Evolutionary conservation across 2,329 filamentous ascomycete species (phyloP).

Genomic region (Xylaria multiplex): DNA sequence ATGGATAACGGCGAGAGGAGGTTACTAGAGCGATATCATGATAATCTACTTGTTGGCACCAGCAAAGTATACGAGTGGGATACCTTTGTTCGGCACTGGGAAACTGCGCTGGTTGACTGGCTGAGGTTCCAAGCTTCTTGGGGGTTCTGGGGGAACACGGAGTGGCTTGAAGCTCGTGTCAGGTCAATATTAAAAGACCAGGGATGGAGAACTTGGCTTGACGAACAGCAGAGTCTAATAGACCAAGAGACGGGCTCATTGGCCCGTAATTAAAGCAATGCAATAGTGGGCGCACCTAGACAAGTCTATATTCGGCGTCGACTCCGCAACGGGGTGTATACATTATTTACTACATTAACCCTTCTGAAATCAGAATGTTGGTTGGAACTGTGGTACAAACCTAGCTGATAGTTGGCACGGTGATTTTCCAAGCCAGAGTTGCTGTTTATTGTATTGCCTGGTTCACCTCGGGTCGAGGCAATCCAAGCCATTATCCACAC

Average conservation of each 20-base stretch:
- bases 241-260: constrained; percentile 1
- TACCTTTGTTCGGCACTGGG: constrained; percentile 68
- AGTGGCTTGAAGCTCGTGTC: constrained; percentile 66
- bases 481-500: background rate
- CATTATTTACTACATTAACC: background rate
- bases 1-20: constrained; percentile 55
- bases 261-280: constrained; percentile 4
- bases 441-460: too few species aligned
- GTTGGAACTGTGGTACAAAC: background rate
- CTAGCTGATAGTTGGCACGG: background rate
- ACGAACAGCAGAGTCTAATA: constrained; percentile 28
- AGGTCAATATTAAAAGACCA: constrained; percentile 59
- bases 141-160: constrained; percentile 70
- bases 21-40: constrained; percentile 63
- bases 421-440: too few species aligned
- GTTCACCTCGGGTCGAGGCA: background rate
- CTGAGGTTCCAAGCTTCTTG: constrained; percentile 68
- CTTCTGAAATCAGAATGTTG: background rate
- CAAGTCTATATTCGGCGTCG: background rate
- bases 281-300: background rate
- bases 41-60: constrained; percentile 47
- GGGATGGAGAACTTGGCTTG: constrained; percentile 59
- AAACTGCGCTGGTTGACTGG: constrained; percentile 75
- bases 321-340: too few species aligned
- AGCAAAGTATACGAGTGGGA: constrained; percentile 62